These are phyloP conservation scores for Cladophialophora psammophila DNA, from an alignment of 2,329 filamentous ascomycete genomes.

Conservation along the genomic window DNA sequence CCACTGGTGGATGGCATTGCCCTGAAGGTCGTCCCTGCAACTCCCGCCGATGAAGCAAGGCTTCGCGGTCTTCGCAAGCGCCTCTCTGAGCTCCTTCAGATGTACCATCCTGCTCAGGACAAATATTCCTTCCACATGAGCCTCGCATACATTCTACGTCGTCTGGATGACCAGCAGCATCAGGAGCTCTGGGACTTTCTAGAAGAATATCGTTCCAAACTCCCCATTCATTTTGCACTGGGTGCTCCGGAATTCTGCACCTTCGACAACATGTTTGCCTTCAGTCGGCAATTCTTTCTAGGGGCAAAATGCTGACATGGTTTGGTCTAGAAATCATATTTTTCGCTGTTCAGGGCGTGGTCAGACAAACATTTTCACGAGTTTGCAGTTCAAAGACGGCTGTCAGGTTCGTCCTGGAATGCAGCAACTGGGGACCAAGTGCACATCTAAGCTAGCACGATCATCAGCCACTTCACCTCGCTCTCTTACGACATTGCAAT, in stretches of 20 bases:
- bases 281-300: not conserved
- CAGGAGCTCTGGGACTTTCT: not conserved
- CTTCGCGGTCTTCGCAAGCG: not conserved
- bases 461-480: too few relatives aligned
- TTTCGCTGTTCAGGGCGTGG: too few relatives aligned
- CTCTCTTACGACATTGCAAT: too few relatives aligned
- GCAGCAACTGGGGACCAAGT: too few relatives aligned
- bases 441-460: too few relatives aligned
- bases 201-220: not conserved
- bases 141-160: not conserved
- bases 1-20: not conserved
- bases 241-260: constrained; percentile 1
- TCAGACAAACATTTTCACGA: too few relatives aligned
- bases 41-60: not conserved
- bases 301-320: not conserved
- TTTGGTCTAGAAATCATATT: too few relatives aligned
- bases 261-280: constrained; percentile 2
- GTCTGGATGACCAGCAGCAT: not conserved
- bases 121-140: not conserved
- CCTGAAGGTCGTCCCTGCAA: not conserved
- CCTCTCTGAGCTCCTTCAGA: not conserved
- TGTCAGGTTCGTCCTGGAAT: too few relatives aligned
- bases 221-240: not conserved
- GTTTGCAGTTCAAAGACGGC: too few relatives aligned
- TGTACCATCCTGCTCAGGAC: not conserved